Base-by-base conservation (phyloP, 2,329 filamentous ascomycete genomes). In the Colletotrichum falcatum region DNA sequence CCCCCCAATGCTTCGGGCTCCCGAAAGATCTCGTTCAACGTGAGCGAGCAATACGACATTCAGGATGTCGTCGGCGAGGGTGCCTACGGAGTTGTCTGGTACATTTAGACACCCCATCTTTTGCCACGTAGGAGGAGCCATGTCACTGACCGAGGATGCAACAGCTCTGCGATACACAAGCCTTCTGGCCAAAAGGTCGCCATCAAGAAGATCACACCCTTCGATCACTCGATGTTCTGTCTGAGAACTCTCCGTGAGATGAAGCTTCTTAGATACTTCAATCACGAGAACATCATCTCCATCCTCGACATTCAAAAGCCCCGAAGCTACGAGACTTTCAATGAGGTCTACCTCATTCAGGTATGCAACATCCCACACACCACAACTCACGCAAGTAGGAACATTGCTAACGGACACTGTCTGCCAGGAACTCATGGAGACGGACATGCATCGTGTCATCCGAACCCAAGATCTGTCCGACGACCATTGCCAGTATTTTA, bases 401-500 rank as follows among this genome's bases (percentile, higher is more conserved):
- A 9, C n/a, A 23, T 39, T 55, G 62, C 75, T 77, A 44, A 78
- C 72, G 42, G 9, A 12, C 1, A 12, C 20, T 53, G 11, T 28
- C 46, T 46, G 72, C 2, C 73, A 97, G 94, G 95, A 97, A 83
- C 89, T 99, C 77, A 99, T 99, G 96, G 96, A 99, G 86, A 99
- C 96, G 58, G 96, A 99, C 79, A 99, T 99, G 96, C 96, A 99
- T 83, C 91, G 96, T 75, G 96, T 99, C 75, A 99, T 99, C 79
- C 94, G 96, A 76, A 99, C 96, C 48, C 96, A 99, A 83, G 96
- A 99, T 79, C 90, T 99, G 55, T 98, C 96, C 46, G 96, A 99
- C 82, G 96, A 99, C 81, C 96, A 99, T 83, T 99, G 96, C 89
- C 96, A 99, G 83, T 99, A 99, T 86, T 99, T 99, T 85, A 99